phyloP scores from a whole-genome alignment of 1,284 basidiomycete species.

The Moniliella sp. region DNA sequence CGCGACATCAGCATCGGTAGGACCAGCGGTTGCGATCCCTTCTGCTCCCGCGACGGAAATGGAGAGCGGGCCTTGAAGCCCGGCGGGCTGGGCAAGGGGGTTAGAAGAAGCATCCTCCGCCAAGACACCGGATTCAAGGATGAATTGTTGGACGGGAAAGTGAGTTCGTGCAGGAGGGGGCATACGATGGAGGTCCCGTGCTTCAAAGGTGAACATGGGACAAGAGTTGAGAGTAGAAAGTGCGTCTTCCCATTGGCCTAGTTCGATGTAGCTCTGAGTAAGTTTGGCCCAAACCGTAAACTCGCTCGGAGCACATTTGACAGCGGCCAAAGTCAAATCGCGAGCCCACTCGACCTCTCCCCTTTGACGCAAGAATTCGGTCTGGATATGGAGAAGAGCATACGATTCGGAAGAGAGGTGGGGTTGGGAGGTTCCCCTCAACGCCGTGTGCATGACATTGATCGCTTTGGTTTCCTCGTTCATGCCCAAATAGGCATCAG shows the following conservation, averaged over 20 bases:
- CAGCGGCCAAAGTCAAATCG: constrained; percentile 69
- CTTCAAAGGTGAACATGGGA: constrained; percentile 98
- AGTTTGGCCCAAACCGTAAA: constrained; percentile 97
- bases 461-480: constrained; percentile 85
- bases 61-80: too few species aligned
- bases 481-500: constrained; percentile 84
- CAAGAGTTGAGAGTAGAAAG: constrained; percentile 89
- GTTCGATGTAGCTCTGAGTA: constrained; percentile 77
- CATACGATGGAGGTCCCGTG: constrained; percentile 73
- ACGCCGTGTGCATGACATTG: constrained; percentile 67
- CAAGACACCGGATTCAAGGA: constrained; percentile 49
- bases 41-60: too few species aligned
- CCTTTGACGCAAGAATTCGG: constrained; percentile 73
- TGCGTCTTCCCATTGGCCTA: constrained; percentile 64
- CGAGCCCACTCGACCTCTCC: constrained; percentile 55
- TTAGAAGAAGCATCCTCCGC: constrained; percentile 47
- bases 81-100: too few species aligned
- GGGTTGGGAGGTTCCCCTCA: constrained; percentile 60
- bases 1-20: constrained; percentile 86
- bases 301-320: constrained; percentile 90
- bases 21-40: too few species aligned
- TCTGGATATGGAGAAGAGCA: constrained; percentile 75
- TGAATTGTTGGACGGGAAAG: constrained; percentile 62
- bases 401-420: too few species aligned
- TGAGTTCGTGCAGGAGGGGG: constrained; percentile 63